Evolutionary conservation across 768 basidiomycete genomes (phyloP), one percentile per base, ranked within the genome.

Genomic region (Lepiota brunneoincarnata): DNA sequence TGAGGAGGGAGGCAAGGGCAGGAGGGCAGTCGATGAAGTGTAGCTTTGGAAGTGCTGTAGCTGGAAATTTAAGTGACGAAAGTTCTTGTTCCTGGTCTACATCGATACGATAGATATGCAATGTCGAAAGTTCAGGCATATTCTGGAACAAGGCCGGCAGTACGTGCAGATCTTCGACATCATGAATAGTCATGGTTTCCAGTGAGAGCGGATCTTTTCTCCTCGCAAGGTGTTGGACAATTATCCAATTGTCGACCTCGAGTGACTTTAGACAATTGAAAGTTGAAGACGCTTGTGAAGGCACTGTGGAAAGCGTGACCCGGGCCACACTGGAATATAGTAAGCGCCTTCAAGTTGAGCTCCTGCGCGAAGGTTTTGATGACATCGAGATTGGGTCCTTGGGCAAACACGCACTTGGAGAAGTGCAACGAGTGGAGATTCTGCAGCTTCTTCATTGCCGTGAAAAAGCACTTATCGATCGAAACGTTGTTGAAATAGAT

Each of bases 21-120:
- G 52, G 35, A 1, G 52, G 52, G 14, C 52, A 43, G 31, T 54
- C 52, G 17, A 54, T 39, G 28, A 54, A 28, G 14, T 23, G 20
- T 23, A 54, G 52, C 6, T 40, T 54, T 3, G 52, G 44, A 23
- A 46, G 44, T 4, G 17, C 28, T 28, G 35, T 17, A 18, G 21
- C 17, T 9, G 43, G 34, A n/a, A 54, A 6, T 2, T 4, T 6
- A 6, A 54, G 28, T 2, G 36, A 46, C 15, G 6, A 17, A 9
- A 43, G 40, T 12, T 23, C 21, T 12, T 31, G 36, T 11, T 11
- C 24, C 14, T 11, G n/a, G 1, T 17, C n/a, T 6, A 24, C 6
- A 4, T 20, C n/a, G 17, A 54, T 46, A n/a, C 24, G 35, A 15
- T 54, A 54, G n/a, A 54, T 37, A 39, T 46, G 44, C 6, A 54